These are phyloP conservation scores for Aureoboletus auriporus DNA, from an alignment of 768 basidiomycete species.

Conservation along the genomic window DNA sequence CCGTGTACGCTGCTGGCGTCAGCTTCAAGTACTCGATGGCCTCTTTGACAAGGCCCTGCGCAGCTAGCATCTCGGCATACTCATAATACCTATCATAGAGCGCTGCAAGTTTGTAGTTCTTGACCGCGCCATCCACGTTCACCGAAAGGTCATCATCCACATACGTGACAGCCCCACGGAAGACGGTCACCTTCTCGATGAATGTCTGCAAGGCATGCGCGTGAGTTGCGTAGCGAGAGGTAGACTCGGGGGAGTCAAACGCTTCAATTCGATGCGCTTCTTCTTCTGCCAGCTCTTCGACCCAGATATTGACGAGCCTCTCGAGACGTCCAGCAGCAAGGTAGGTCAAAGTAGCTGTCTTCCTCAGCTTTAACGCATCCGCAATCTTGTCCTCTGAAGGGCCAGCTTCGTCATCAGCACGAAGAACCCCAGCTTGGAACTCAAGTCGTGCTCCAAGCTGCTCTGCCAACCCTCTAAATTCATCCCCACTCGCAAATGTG, in stretches of 20 bases:
- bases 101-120: slow-evolving; percentile 76
- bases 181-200: slow-evolving; percentile 94
- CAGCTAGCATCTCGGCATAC: slow-evolving; percentile 88
- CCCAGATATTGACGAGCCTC: slow-evolving; percentile 86
- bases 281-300: slow-evolving; percentile 85
- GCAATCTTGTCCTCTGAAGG: slow-evolving; percentile 33
- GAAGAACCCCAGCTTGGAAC: slow-evolving; percentile 66
- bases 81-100: slow-evolving; percentile 95
- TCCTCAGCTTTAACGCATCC: slow-evolving; percentile 50
- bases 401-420: slow-evolving; percentile 44
- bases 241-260: slow-evolving; percentile 34
- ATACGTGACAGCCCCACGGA: slow-evolving; percentile 82
- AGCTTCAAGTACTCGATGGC: slow-evolving; percentile 76
- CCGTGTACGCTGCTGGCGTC: slow-evolving; percentile 76
- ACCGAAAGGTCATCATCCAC: slow-evolving; percentile 64
- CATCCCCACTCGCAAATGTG: slow-evolving; percentile 83
- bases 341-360: slow-evolving; percentile 90
- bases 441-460: slow-evolving; percentile 90
- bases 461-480: slow-evolving; percentile 85
- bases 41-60: slow-evolving; percentile 84
- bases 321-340: slow-evolving; percentile 88
- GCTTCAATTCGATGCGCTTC: slow-evolving; percentile 51
- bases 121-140: slow-evolving; percentile 33
- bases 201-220: slow-evolving; percentile 88
- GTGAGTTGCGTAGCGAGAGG: slow-evolving; percentile 72